Conservation (phyloP, 768 basidiomycete genomes). For the Baorangia bicolor region DNA sequence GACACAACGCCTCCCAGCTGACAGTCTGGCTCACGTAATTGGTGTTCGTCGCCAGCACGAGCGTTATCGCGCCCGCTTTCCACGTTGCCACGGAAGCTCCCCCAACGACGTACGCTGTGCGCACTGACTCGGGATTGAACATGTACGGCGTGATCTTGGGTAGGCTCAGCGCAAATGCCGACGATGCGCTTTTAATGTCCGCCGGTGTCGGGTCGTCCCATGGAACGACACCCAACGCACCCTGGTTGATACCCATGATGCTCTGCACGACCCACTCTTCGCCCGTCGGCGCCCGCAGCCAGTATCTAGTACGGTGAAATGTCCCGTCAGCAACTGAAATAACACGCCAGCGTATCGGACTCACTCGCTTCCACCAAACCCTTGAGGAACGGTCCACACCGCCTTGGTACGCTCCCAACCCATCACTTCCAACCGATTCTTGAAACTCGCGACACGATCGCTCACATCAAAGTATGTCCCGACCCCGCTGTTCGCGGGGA, state of each 20-base stretch:
- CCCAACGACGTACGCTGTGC: slow-evolving; percentile 39
- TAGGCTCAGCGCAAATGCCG: too few species aligned
- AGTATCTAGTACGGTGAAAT: too few species aligned
- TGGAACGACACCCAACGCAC: too few species aligned
- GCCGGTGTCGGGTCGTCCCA: too few species aligned
- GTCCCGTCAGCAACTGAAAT: background rate
- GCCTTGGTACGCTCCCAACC: slow-evolving; percentile 70
- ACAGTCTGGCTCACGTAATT: slow-evolving; percentile 39
- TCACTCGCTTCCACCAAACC: slow-evolving; percentile 48
- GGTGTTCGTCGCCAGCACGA: slow-evolving; percentile 54
- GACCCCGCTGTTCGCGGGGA: too few species aligned
- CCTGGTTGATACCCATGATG: too few species aligned
- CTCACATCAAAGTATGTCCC: too few species aligned
- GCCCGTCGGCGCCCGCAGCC: slow-evolving; percentile 64
- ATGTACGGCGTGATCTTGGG: slow-evolving; percentile 49
- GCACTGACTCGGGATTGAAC: slow-evolving; percentile 39
- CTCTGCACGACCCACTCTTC: slow-evolving; percentile 67
- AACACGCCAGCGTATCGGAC: slow-evolving; percentile 13
- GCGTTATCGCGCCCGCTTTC: slow-evolving; percentile 39
- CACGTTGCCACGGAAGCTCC: slow-evolving; percentile 52
- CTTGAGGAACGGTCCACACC: too few species aligned
- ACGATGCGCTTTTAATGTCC: too few species aligned
- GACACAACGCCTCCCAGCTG: too few species aligned
- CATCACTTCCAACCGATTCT: slow-evolving; percentile 53
- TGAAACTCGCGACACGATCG: too few species aligned